Conservation (phyloP, 2,329 filamentous ascomycete genomes). For the Curvularia sp. region DNA sequence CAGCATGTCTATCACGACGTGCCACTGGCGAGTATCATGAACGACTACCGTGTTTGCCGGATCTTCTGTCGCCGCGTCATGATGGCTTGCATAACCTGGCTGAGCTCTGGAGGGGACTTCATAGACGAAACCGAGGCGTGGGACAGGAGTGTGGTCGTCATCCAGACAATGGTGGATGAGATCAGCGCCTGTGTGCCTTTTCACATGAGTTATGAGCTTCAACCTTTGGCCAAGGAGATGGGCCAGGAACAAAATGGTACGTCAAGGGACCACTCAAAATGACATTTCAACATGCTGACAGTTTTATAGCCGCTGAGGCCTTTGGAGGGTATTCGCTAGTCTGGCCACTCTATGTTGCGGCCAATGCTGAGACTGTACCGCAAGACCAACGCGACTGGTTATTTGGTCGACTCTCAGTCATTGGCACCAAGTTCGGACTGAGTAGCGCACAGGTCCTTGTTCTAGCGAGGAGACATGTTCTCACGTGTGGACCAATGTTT, state of each 20-base stretch:
- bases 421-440: conserved; percentile 49
- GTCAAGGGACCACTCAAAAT: conserved; percentile 1
- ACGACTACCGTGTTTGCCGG: conserved; percentile 52
- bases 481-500: conserved; percentile 49
- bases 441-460: conserved; percentile 46
- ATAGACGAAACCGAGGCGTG: conserved; percentile 24
- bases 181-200: conserved; percentile 51
- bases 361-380: conserved; percentile 47
- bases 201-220: conserved; percentile 49
- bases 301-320: conserved; percentile 44
- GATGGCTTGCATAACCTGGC: conserved; percentile 45
- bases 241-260: conserved; percentile 47
- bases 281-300: conserved; percentile 17
- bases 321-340: conserved; percentile 51
- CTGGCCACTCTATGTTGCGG: conserved; percentile 51
- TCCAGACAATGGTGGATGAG: conserved; percentile 51
- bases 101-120: conserved; percentile 24
- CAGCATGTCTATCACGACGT: conserved; percentile 52
- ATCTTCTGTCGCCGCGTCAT: conserved; percentile 52
- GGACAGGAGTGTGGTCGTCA: conserved; percentile 33
- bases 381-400: conserved; percentile 49
- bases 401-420: conserved; percentile 43
- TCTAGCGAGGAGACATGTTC: conserved; percentile 44
- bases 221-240: conserved; percentile 42
- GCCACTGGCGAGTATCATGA: conserved; percentile 49